phyloP scores from a whole-genome alignment of 371 early-diverging fungal genomes.

The Mortierella sp. region DNA sequence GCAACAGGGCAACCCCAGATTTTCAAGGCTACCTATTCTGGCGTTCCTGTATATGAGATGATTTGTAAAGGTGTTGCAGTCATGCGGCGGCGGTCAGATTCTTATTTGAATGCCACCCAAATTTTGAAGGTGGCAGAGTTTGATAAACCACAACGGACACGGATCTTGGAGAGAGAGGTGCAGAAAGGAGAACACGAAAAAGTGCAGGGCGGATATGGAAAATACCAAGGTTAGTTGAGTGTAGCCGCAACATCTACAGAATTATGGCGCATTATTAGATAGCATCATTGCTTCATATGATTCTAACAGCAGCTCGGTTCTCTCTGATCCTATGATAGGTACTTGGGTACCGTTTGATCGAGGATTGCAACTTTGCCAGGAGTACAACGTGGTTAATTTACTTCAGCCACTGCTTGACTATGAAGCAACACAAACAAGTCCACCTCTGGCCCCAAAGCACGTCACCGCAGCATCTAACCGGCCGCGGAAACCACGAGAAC shows the following conservation, averaged over 20 bases:
- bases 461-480: conserved; percentile 59
- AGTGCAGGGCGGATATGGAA: conserved; percentile 96
- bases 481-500: conserved; percentile 51
- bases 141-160: conserved; percentile 90
- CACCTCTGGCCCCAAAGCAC: conserved; percentile 65
- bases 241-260: background rate
- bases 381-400: conserved; percentile 58
- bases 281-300: background rate
- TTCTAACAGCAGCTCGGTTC: background rate
- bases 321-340: conserved; percentile 45
- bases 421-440: conserved; percentile 51
- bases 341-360: conserved; percentile 89
- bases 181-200: conserved; percentile 88
- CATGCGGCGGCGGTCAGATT: conserved; percentile 88
- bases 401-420: conserved; percentile 61
- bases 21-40: conserved; percentile 86
- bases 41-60: conserved; percentile 92
- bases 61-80: conserved; percentile 85
- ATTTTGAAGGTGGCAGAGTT: conserved; percentile 94
- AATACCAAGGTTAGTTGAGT: conserved; percentile 75
- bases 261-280: too few species aligned
- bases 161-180: conserved; percentile 90
- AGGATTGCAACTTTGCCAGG: conserved; percentile 74
- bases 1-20: conserved; percentile 22
- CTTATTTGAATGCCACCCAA: conserved; percentile 94